Base-by-base conservation (phyloP, 176 grass and related monocot genomes). In the Triticum turgidum region DNA sequence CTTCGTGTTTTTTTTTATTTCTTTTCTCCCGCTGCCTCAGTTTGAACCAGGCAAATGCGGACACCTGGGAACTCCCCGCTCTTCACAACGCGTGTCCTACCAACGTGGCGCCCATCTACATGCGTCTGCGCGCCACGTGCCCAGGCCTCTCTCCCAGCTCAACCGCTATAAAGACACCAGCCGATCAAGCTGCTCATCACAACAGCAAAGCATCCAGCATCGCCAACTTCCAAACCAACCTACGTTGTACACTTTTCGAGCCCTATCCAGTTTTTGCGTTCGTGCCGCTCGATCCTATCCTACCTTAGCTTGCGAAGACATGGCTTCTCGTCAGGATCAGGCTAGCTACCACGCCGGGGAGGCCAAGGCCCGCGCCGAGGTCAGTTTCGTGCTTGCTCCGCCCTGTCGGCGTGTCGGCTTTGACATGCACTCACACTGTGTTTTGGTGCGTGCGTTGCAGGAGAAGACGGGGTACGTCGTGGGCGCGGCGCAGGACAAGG, bases 281-380 rank as follows among this genome's bases (percentile, higher is more conserved):
- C 21, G 1, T 2, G 1, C 13, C 9, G 32, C 22, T 80, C 61
- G 22, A 65, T 10, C 14, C 29, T 8, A 65, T 18, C 14, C 29
- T 11, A 24, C 4, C 15, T 63, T 18, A 38, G 47, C 22, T 58
- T 35, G 30, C 30, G 30, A 76, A 70, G 35, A 47, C 11, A 95
- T 95, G 93, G 93, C 95, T 76, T 90, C 93, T 58, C 81, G 87
- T 20, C 85, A 93, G 71, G n/a, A 83, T 6, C 69, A 83, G 20
- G 72, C 73, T 13, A 86, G 45, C 88, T 95, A 85, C 91, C 71
- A 11, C 32, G 89, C 91, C 66, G 89, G 89, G 2, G 93, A 95
- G 86, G 86, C 87, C 93, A 93, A 89, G 88, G 93, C 79, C 76
- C 87, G 71, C 3, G 74, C 87, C 71, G 85, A 95, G 91, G 92